Evolutionary conservation across 1,139 yeast genomes (phyloP), one percentile per base, ranked within the genome.

Genomic region (Candida tetrigidarum): DNA sequence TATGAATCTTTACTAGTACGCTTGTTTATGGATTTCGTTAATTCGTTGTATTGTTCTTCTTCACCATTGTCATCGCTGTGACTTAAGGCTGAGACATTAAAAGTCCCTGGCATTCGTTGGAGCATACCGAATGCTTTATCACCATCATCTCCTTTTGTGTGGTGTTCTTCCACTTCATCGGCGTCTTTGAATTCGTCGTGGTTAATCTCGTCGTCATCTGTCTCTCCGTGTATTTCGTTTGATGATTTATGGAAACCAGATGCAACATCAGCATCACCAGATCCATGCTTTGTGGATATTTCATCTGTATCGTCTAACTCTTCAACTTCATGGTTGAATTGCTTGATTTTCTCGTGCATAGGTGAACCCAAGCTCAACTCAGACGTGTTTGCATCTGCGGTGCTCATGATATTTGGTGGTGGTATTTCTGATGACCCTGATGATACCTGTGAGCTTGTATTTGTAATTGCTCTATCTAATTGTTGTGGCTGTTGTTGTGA

Each of bases 81-180:
- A 41, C 63, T 63, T 20, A 83, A 62, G 1, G 80, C 86, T 48
- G 71, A 76, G 39, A 84, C 84, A 57, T 84, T 78, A 51, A 76
- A 67, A 0, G 84, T 77, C 1, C 83, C 89, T 1, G 85, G 83
- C 62, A 78, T 73, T 40, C 89, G 64, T 9, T 88, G 89, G n/a
- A 50, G 50, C 45, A 46, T 43, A 2, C 47, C 36, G 1, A 43
- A 44, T 14, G 30, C 11, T 27, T 18, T 22, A 30, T 43, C 42
- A 23, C 35, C 37, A 14, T 25, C 35, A 19, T 34, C 34, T 11
- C 15, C 18, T 26, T 39, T 34, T 11, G 25, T 39, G 22, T 35
- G 40, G 9, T 42, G 32, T 16, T 26, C 16, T n/a, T 16, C n/a
- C 14, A 34, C 12, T 14, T 36, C 38, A 16, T 38, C 42, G n/a